Base-by-base conservation (phyloP, 352 stramenopile genomes). In the Thalassiosira hispida region DNA sequence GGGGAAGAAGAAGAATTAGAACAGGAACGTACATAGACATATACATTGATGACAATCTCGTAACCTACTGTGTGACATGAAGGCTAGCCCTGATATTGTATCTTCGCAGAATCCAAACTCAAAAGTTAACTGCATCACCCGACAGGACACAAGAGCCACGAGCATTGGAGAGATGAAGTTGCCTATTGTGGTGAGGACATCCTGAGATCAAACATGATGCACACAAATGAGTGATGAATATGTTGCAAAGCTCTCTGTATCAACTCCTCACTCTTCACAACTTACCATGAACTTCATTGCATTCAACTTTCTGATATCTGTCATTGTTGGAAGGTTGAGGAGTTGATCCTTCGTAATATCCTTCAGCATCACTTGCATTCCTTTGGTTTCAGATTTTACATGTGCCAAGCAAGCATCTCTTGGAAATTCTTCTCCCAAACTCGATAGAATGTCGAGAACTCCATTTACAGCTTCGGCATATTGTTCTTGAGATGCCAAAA, bases 401-500 rank as follows among this genome's bases (percentile, higher is more conserved):
- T 18, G 33, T 20, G 56, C 49, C 44, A 56, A 31, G 22, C 9
- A 52, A 16, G 3, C 2, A 57, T 57, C 12, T 69, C 67, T 61
- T 38, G 18, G 67, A 20, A 76, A 55, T 20, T 12, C 18, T 49
- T 69, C 67, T 46, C 67, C 67, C 9, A 69, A 47, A 40, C 59
- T 46, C 0, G 40, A 46, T 25, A 76, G 55, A 44, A 76, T 49
- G 23, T 20, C 25, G 11, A 69, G 22, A 44, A 62, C 61, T 53
- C 61, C 63, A n/a, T 29, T 20, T 4, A 61, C 40, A 29, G 67
- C 53, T 27, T 60, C 67, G 11, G 33, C 23, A 57, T 60, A 68
- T 40, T 69, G 49, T 62, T 20, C 31, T 16, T 61, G 40, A 14
- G 67, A 61, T 38, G 67, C 67, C 12, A 76, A 53, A 49, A 74